phyloP scores from a whole-genome alignment of 2,329 filamentous ascomycete species.

The Colletotrichum cereale region DNA sequence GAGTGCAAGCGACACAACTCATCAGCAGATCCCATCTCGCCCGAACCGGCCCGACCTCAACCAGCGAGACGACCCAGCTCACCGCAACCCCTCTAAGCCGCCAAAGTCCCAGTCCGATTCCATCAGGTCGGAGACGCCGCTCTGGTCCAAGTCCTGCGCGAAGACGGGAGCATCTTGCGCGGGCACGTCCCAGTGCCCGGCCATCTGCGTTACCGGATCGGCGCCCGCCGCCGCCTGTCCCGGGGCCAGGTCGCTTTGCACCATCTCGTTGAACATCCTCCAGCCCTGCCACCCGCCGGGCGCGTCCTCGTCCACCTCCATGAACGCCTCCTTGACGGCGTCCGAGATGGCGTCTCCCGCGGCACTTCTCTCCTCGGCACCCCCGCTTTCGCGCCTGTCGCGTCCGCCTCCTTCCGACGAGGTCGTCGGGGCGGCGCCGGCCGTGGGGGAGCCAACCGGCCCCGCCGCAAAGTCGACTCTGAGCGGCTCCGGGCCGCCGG shows the following conservation, averaged over 20 bases:
- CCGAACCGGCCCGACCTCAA: background rate
- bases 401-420: background rate
- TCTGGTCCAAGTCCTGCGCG: background rate
- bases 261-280: constrained; percentile 48
- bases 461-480: constrained; percentile 10
- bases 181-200: background rate
- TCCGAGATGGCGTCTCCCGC: constrained; percentile 40
- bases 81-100: constrained; percentile 3
- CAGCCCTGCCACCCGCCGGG: constrained; percentile 46
- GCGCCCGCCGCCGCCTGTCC: background rate
- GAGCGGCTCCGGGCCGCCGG: background rate
- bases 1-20: too few relatives aligned
- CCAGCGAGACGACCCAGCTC: background rate
- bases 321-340: constrained; percentile 46
- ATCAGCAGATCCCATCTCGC: background rate
- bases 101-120: constrained; percentile 38
- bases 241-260: constrained; percentile 38
- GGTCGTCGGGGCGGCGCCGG: background rate
- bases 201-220: too few relatives aligned
- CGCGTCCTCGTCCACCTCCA: constrained; percentile 48
- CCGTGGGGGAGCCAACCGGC: background rate
- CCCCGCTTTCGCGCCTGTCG: background rate
- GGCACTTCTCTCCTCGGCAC: background rate
- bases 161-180: background rate
- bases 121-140: background rate